Conservation (phyloP, 495 filamentous ascomycete genomes). For the Talaromyces ruber region DNA sequence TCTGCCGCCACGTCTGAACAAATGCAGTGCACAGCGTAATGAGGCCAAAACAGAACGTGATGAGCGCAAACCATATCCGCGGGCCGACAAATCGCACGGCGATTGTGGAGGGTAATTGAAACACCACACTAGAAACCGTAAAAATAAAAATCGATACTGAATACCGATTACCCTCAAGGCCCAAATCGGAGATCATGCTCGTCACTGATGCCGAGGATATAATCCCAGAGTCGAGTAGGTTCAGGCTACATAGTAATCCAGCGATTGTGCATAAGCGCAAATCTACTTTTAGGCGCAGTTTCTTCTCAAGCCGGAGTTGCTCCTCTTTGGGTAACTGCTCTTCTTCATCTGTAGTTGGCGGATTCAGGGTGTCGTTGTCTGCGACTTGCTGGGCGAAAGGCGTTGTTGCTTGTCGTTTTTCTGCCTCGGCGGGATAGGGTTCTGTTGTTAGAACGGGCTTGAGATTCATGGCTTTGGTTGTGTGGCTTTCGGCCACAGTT, state of each 20-base stretch:
- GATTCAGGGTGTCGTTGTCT: not conserved
- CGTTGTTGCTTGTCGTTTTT: constrained; percentile 2
- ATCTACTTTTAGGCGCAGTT: constrained; percentile 58
- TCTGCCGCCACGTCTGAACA: constrained; percentile 59
- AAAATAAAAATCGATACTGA: constrained; percentile 74
- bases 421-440: not conserved
- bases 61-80: constrained; percentile 56
- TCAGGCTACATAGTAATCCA: constrained; percentile 62
- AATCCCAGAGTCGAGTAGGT: constrained; percentile 68
- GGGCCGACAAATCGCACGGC: constrained; percentile 62
- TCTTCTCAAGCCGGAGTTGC: constrained; percentile 19
- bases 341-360: not conserved
- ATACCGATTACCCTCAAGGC: constrained; percentile 56
- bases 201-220: constrained; percentile 71
- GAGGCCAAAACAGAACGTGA: constrained; percentile 61
- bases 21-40: constrained; percentile 69
- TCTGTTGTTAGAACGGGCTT: not conserved
- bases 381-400: not conserved
- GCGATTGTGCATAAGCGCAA: constrained; percentile 68
- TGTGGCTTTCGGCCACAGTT: too few relatives aligned
- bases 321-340: constrained; percentile 5
- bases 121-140: constrained; percentile 64
- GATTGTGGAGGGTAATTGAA: constrained; percentile 67
- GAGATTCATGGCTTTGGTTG: not conserved
- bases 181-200: constrained; percentile 59